phyloP scores from a whole-genome alignment of 2,329 filamentous ascomycete genomes.

The Fusarium avenaceum region DNA sequence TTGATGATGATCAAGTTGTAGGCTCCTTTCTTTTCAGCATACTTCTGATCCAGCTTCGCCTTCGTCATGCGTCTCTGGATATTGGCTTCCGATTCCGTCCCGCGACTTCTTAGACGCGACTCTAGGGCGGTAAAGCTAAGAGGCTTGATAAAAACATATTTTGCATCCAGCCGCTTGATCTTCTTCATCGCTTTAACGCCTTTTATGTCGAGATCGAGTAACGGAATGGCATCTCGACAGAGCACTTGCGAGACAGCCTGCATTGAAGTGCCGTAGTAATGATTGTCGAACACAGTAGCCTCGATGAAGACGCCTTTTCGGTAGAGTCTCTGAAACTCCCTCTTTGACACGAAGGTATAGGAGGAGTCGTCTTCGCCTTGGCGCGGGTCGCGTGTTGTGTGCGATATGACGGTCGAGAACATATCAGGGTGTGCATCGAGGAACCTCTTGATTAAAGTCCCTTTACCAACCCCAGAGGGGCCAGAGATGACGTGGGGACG shows the following conservation, averaged over 20 bases:
- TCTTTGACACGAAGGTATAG: neutral
- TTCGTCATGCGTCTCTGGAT: neutral
- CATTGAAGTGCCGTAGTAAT: conserved; percentile 1
- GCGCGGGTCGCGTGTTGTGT: neutral
- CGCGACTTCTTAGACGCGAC: rapidly evolving
- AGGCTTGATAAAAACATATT: neutral
- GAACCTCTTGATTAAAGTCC: neutral
- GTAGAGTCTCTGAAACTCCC: neutral
- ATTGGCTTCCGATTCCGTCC: neutral
- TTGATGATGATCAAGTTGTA: conserved; percentile 3
- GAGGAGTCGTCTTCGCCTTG: rapidly evolving
- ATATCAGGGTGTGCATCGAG: neutral
- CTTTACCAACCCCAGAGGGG: neutral
- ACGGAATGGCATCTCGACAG: rapidly evolving
- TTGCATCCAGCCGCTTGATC: neutral
- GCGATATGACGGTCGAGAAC: neutral
- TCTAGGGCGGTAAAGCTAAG: rapidly evolving
- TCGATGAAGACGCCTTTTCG: neutral
- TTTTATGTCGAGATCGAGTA: conserved; percentile 5
- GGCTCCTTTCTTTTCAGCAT: neutral
- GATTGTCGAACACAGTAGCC: neutral
- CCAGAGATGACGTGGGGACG: conserved; percentile 7
- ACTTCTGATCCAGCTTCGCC: neutral
- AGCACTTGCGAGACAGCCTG: neutral
- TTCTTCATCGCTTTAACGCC: neutral